Percentiles rank a stretch among this genome's conserved stretches.
phyloP scores from a whole-genome alignment of 2,329 filamentous ascomycete genomes.

The Xylariaceae sp. region DNA sequence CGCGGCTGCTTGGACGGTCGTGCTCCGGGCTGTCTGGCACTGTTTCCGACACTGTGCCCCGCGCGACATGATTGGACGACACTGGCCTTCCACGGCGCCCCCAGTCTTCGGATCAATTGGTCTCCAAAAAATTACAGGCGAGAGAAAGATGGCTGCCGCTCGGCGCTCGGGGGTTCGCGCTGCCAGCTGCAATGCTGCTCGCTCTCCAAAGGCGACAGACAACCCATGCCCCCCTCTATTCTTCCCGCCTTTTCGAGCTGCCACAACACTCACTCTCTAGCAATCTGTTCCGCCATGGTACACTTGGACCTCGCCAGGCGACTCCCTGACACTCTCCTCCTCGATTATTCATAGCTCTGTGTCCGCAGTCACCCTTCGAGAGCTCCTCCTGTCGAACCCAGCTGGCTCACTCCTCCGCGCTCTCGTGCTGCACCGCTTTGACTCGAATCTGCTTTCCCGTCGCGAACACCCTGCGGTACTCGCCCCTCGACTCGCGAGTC shows the following conservation, averaged over 20 bases:
- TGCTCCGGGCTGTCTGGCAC: no score
- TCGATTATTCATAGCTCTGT: conserved; percentile 24
- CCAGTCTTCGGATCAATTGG: conserved; percentile 15
- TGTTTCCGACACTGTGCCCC: conserved; percentile 19
- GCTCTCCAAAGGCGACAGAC: conserved; percentile 21
- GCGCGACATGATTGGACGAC: conserved; percentile 11
- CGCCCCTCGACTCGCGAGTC: no score
- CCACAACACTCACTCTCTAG: conserved; percentile 9
- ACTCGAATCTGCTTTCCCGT: conserved; percentile 9
- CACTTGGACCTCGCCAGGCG: conserved; percentile 10
- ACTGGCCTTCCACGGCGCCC: no score
- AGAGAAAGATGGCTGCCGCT: no score
- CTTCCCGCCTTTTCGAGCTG: conserved; percentile 6
- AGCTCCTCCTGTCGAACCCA: conserved; percentile 16
- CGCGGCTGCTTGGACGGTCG: no score
- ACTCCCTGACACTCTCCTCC: conserved; percentile 20
- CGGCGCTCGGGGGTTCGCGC: not conserved
- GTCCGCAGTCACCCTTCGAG: conserved; percentile 19
- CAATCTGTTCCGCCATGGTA: conserved; percentile 20
- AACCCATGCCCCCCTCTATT: conserved; percentile 13
- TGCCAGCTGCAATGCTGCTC: conserved; percentile 1
- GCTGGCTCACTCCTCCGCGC: conserved; percentile 1
- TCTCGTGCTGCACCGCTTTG: conserved; percentile 5
- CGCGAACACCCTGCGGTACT: no score
- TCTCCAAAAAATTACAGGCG: no score